Evolutionary conservation across 441 rosid species (phyloP), one percentile per base, ranked within the genome.

Genomic region (Mallotus repandus): DNA sequence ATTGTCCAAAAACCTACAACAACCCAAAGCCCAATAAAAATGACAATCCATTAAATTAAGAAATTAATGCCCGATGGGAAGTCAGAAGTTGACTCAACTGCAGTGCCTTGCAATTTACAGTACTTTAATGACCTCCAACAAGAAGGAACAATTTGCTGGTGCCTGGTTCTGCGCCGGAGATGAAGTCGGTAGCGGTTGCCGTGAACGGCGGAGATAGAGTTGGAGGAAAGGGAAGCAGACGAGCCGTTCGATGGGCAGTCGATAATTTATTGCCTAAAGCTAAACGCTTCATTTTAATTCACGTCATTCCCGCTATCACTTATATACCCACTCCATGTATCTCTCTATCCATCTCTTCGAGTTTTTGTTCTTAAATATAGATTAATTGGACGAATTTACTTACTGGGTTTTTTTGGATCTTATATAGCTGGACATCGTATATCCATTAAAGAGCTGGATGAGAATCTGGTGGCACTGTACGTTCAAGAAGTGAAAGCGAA

Each of bases 191-290:
- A 66, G 97, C 89, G 32, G 86, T 92, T 55, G 96, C 96, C 60
- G 91, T 94, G 25, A 92, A 88, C 62, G 91, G 84, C 69, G 82
- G 80, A 57, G 83, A 84, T 56, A 88, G 87, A 69, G 80, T 80
- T 64, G 81, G 89, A 25, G 95, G 97, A n/a, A 85, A 69, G 38
- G 92, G 91, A 74, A 92, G 94, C 83, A 80, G 84, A 22, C 94
- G 97, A 2, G 97, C 97, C 25, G 87, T 89, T 78, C 83, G 84
- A n/a, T 94, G 96, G 98, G 97, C 92, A 3, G 83, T 77, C 13
- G 87, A 92, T 78, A 86, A 88, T 70, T 84, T 89, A 53, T 57
- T 79, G 69, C 83, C 84, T 4, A 63, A 76, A 71, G 87, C 93
- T 60, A 80, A 84, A 32, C 84, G 86, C 32, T 83, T 94, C 79